Conservation (phyloP, 2,329 filamentous ascomycete species). For the Ustilaginoidea virens region DNA sequence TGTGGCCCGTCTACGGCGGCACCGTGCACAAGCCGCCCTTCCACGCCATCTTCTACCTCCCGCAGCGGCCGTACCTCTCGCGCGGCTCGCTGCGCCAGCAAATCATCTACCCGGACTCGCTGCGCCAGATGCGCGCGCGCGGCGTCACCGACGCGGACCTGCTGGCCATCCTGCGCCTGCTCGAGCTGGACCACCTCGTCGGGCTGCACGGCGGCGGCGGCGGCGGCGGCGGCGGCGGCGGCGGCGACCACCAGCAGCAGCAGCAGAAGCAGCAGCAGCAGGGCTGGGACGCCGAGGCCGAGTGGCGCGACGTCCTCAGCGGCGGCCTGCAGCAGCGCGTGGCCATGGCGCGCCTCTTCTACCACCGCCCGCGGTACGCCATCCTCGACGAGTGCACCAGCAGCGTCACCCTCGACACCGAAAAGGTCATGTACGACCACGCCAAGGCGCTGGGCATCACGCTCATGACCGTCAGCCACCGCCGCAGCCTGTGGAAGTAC, state of each 20-base stretch:
- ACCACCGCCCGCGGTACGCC: constrained; percentile 82
- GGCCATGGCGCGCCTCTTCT: constrained; percentile 90
- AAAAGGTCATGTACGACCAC: constrained; percentile 93
- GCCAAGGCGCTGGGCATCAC: constrained; percentile 86
- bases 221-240: constrained; percentile 94
- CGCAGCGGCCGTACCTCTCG: constrained; percentile 85
- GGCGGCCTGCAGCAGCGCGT: constrained; percentile 90
- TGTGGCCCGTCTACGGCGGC: constrained; percentile 97
- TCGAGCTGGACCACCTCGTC: constrained; percentile 74
- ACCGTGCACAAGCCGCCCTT: constrained; percentile 84
- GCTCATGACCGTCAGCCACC: constrained; percentile 89
- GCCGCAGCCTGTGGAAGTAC: constrained; percentile 90
- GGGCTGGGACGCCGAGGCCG: constrained; percentile 86
- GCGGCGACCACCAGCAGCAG: constrained; percentile 80
- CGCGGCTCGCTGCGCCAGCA: constrained; percentile 88
- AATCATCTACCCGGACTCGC: constrained; percentile 85
- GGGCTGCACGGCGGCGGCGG: constrained; percentile 63
- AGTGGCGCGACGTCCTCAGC: constrained; percentile 90
- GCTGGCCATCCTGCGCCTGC: constrained; percentile 55
- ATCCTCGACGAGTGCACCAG: constrained; percentile 96
- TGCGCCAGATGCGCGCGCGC: constrained; percentile 76
- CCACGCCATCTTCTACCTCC: constrained; percentile 94
- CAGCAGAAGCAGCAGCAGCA: too few relatives aligned
- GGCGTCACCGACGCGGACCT: constrained; percentile 73
- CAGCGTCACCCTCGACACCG: constrained; percentile 86